Evolutionary conservation across 2,329 filamentous ascomycete species (phyloP).

Genomic region (Calonectria fujianensis): DNA sequence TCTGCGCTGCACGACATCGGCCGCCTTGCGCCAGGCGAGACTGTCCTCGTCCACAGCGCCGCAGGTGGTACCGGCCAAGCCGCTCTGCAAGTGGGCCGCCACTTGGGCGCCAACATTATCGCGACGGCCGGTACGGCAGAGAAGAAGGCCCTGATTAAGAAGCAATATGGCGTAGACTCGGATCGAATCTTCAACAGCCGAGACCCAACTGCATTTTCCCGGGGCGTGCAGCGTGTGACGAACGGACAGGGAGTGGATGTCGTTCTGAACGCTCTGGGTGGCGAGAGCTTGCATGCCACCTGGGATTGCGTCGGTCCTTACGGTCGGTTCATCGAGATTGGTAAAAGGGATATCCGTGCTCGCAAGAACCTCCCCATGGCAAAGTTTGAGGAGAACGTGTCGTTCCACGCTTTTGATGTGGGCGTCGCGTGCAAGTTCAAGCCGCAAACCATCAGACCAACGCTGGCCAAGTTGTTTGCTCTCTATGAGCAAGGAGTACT

Average conservation of each 20-base stretch:
- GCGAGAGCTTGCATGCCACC: constrained; percentile 54
- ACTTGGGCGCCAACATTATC: constrained; percentile 52
- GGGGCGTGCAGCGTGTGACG: constrained; percentile 51
- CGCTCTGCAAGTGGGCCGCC: constrained; percentile 51
- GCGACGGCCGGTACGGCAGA: constrained; percentile 53
- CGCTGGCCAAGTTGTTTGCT: constrained; percentile 16
- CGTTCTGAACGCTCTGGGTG: constrained; percentile 55
- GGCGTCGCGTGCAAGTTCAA: constrained; percentile 37
- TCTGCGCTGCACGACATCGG: constrained; percentile 18
- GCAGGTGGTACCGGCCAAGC: constrained; percentile 52
- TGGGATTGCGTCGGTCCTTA: constrained; percentile 55
- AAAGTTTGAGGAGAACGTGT: constrained; percentile 58
- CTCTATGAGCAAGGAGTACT: constrained; percentile 34
- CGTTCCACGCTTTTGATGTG: constrained; percentile 64
- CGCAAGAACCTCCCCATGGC: constrained; percentile 59
- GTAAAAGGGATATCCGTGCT: constrained; percentile 56
- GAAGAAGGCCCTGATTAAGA: constrained; percentile 34
- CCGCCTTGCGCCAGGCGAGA: constrained; percentile 38
- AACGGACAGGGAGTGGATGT: constrained; percentile 56
- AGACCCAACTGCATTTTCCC: constrained; percentile 52
- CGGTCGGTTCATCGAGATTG: constrained; percentile 43
- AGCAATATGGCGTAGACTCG: constrained; percentile 52
- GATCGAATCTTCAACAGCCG: constrained; percentile 57
- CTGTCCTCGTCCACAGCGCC: constrained; percentile 54
- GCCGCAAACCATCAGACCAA: constrained; percentile 3